Base-by-base conservation (phyloP, 169 alveolate species). In the Toxoplasma gondii region DNA sequence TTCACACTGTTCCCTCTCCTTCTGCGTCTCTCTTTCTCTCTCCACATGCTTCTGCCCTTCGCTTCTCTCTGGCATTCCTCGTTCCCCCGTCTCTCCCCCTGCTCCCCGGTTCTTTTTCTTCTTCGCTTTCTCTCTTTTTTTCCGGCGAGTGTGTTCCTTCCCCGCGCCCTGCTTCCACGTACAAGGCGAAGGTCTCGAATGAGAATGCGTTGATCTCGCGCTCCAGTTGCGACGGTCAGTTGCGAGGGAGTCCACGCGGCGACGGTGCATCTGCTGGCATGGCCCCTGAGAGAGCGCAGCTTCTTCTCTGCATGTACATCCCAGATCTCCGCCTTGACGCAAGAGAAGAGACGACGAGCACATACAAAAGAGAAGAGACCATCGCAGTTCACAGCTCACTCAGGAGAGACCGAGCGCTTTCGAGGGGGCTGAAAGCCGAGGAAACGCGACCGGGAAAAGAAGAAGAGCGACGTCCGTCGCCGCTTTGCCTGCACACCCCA, bases 241-340 rank as follows among this genome's bases (percentile, higher is more conserved):
- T 44, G 54, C 39, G 96, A 95, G n/a, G 98, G 97, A 80, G 97
- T 97, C 99, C 99, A 98, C 22, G 98, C 98, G 93, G 98, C 94
- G 36, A 99, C 96, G 5, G 99, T 99, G 39, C 98, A 99, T 93
- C 99, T 96, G 24, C 98, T 98, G 69, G 95, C 83, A 96, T 99
- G 99, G 5, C 99, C 99, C 0, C 69, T 34, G 91, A 96, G 94
- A 27, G 96, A 96, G 49, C 98, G 96, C 78, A 96, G 93, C 53
- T 94, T 96, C 82, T 92, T 94, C 38, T 94, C 94, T 36, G 88
- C 96, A 49, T 70, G 44, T 29, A 93, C 96, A 82, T 96, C 98
- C 95, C 96, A 92, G 0, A 94, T 88, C 93, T 92, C 91, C 83
- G 69, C 45, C 39, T 41, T 49, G 67, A 39, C 38, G 36, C 54